A percentile compares a stretch with the other conserved stretches of the same genome.
Conservation (phyloP, 2,329 filamentous ascomycete genomes). For the Phaeosphaeria sp. region DNA sequence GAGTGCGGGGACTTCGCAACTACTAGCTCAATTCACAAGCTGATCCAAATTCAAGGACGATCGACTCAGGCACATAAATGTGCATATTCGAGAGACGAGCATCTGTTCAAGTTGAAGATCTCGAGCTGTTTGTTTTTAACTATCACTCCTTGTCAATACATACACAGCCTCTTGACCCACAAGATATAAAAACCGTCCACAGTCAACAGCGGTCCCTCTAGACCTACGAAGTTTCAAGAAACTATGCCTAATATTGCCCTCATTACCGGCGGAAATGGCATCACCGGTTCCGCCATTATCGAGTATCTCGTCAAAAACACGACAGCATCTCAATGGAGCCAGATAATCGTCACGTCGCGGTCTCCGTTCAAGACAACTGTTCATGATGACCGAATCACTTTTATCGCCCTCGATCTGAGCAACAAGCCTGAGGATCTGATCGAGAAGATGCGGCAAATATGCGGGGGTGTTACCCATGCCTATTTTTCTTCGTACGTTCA, state of each 20-base stretch:
- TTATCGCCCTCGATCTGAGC: constrained; percentile 9
- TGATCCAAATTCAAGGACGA: no score
- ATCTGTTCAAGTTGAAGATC: no score
- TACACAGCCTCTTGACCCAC: no score
- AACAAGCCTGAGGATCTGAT: background rate
- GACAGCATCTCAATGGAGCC: constrained; percentile 1
- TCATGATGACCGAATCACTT: constrained; percentile 10
- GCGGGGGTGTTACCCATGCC: constrained; percentile 10
- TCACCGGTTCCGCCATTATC: constrained; percentile 12
- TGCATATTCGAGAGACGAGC: no score
- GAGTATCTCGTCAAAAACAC: constrained; percentile 8
- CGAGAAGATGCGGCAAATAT: constrained; percentile 3
- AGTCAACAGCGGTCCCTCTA: no score
- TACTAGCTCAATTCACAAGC: no score
- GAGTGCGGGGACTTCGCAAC: no score
- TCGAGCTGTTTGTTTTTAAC: no score
- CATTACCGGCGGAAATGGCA: constrained; percentile 13
- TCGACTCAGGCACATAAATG: no score
- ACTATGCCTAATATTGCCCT: constrained; percentile 4
- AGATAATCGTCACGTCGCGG: constrained; percentile 15
- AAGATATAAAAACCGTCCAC: no score
- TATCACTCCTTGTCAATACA: no score
- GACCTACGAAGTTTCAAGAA: no score
- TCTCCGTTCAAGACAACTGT: constrained; percentile 7
- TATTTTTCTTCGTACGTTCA: constrained; percentile 15